A percentile compares a stretch with the other conserved stretches of the same genome.
phyloP scores from a whole-genome alignment of 2,329 filamentous ascomycete genomes.

The Fusarium acutatum region DNA sequence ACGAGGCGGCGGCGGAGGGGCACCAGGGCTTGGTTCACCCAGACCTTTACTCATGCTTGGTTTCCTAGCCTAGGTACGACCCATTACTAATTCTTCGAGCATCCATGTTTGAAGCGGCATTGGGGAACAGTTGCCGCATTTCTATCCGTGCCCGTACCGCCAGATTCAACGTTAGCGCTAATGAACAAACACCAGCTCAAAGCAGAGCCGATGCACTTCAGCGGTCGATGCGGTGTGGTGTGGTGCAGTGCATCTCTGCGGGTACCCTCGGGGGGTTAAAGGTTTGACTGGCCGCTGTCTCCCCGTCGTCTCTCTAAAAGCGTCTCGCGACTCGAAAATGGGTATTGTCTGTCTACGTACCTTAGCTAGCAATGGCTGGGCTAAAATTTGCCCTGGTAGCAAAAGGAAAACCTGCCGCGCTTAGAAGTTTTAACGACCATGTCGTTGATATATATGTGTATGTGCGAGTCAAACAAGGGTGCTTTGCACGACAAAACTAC shows the following conservation, averaged over 20 bases:
- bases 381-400: not conserved
- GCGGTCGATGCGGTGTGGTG: constrained; percentile 28
- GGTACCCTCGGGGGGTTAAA: constrained; percentile 8
- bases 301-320: constrained; percentile 3
- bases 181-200: constrained; percentile 14
- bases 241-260: constrained; percentile 28
- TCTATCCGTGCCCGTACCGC: constrained; percentile 3
- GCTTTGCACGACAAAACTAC: not conserved
- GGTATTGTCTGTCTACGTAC: not conserved
- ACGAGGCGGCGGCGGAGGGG: constrained; percentile 23
- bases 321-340: constrained; percentile 5
- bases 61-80: not conserved
- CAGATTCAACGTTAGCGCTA: constrained; percentile 20
- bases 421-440: not conserved
- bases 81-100: not conserved
- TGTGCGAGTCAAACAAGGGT: not conserved
- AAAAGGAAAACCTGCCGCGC: not conserved
- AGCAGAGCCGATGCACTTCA: constrained; percentile 21
- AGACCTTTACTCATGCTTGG: not conserved
- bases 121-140: constrained; percentile 18
- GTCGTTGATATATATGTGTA: not conserved
- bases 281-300: constrained; percentile 7
- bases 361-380: not conserved
- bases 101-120: constrained; percentile 3
- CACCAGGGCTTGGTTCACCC: not conserved